These are phyloP conservation scores for Coemansia sp. DNA, from an alignment of 192 early-diverging fungal species.

Conservation along the genomic window DNA sequence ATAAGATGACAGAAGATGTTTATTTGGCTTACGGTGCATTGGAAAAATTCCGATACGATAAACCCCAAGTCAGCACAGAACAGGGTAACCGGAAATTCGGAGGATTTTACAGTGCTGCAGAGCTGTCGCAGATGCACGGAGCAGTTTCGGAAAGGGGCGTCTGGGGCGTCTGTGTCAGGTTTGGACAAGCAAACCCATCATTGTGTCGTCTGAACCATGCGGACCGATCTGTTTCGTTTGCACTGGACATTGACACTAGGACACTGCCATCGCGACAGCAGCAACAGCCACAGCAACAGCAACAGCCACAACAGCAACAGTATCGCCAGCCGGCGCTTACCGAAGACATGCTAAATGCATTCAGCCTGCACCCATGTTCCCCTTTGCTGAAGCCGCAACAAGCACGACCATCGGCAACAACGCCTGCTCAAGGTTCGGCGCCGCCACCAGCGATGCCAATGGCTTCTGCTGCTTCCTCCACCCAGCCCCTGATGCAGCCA, in stretches of 20 bases:
- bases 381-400: conserved; percentile 31
- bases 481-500: conserved; percentile 11
- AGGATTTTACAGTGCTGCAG: conserved; percentile 29
- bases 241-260: background rate
- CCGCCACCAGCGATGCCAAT: background rate
- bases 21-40: conserved; percentile 40
- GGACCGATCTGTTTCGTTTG: conserved; percentile 29
- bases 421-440: background rate
- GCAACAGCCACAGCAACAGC: conserved; percentile 19
- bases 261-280: conserved; percentile 15
- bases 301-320: conserved; percentile 16
- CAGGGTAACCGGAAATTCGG: conserved; percentile 15
- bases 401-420: background rate
- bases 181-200: conserved; percentile 14
- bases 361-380: conserved; percentile 29
- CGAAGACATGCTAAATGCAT: conserved; percentile 35
- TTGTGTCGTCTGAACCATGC: conserved; percentile 30
- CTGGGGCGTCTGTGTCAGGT: conserved; percentile 28
- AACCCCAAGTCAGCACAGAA: background rate
- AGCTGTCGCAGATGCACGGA: conserved; percentile 44
- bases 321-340: conserved; percentile 25
- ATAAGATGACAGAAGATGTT: conserved; percentile 19
- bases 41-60: conserved; percentile 38
- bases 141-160: conserved; percentile 24
- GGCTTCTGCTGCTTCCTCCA: background rate